Percentiles rank a stretch among this genome's conserved stretches.
phyloP scores from a whole-genome alignment of 2,329 filamentous ascomycete genomes.

The Scorias spongiosa region DNA sequence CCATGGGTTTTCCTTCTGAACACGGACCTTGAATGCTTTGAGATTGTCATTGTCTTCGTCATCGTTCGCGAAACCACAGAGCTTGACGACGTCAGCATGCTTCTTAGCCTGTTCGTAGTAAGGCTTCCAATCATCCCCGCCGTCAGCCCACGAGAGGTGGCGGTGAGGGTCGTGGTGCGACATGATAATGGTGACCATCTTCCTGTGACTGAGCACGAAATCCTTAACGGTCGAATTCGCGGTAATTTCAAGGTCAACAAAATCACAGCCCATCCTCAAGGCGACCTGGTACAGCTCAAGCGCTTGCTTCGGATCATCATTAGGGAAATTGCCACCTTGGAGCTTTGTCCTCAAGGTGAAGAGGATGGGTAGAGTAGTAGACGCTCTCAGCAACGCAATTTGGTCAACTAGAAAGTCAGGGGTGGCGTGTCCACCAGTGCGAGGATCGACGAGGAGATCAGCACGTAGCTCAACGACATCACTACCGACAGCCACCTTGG shows the following conservation, averaged over 20 bases:
- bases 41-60: constrained; percentile 80
- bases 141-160: constrained; percentile 67
- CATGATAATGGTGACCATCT: constrained; percentile 73
- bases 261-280: constrained; percentile 74
- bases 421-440: constrained; percentile 41
- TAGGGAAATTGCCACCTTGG: constrained; percentile 80
- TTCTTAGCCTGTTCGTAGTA: constrained; percentile 83
- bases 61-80: constrained; percentile 64
- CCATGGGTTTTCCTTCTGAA: constrained; percentile 50
- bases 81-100: constrained; percentile 85
- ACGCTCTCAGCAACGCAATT: constrained; percentile 60
- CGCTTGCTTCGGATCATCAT: constrained; percentile 48
- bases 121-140: constrained; percentile 55
- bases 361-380: constrained; percentile 63
- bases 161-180: constrained; percentile 84
- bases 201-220: constrained; percentile 32
- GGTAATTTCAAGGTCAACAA: constrained; percentile 82
- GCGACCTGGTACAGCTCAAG: constrained; percentile 63
- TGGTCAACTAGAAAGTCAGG: constrained; percentile 70
- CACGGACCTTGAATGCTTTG: constrained; percentile 64
- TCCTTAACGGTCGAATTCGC: constrained; percentile 64
- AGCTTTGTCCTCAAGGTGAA: constrained; percentile 78
- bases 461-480: constrained; percentile 93
- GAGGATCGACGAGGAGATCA: constrained; percentile 66
- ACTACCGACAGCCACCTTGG: constrained; percentile 62